Evolutionary conservation across 176 grass and related monocot species (phyloP).

Genomic region (Carex parvula): DNA sequence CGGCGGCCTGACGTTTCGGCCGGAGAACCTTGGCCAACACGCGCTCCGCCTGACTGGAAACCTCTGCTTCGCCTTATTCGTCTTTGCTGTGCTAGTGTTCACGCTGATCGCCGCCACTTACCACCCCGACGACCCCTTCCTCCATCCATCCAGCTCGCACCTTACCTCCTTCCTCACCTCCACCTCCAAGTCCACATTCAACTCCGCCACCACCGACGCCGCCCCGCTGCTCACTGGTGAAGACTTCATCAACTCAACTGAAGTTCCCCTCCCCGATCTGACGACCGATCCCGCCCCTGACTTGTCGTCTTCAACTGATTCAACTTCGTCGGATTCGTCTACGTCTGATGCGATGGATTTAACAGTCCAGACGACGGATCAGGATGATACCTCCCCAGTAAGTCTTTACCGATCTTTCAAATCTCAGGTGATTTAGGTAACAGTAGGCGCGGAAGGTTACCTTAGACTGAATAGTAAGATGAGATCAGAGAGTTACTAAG

Average conservation of each 20-base stretch:
- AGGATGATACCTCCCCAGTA: conserved; percentile 18
- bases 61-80: conserved; percentile 85
- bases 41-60: conserved; percentile 57
- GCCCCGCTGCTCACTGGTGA: conserved; percentile 80
- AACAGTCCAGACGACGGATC: conserved; percentile 12
- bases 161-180: conserved; percentile 84
- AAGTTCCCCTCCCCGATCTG: conserved; percentile 29
- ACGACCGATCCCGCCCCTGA: conserved; percentile 30
- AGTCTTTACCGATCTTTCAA: conserved; percentile 19
- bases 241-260: conserved; percentile 85
- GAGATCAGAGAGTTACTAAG: background rate
- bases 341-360: background rate
- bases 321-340: conserved; percentile 21
- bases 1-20: background rate
- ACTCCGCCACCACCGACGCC: conserved; percentile 64
- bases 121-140: conserved; percentile 85
- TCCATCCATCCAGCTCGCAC: conserved; percentile 66
- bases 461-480: background rate
- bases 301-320: conserved; percentile 20
- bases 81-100: conserved; percentile 78
- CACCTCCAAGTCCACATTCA: conserved; percentile 65
- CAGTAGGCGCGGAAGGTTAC: background rate
- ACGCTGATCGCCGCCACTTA: conserved; percentile 80
- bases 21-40: conserved; percentile 27
- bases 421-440: background rate